These are phyloP conservation scores for Petunia secreta DNA, from an alignment of 257 asterid species.

Conservation along the genomic window DNA sequence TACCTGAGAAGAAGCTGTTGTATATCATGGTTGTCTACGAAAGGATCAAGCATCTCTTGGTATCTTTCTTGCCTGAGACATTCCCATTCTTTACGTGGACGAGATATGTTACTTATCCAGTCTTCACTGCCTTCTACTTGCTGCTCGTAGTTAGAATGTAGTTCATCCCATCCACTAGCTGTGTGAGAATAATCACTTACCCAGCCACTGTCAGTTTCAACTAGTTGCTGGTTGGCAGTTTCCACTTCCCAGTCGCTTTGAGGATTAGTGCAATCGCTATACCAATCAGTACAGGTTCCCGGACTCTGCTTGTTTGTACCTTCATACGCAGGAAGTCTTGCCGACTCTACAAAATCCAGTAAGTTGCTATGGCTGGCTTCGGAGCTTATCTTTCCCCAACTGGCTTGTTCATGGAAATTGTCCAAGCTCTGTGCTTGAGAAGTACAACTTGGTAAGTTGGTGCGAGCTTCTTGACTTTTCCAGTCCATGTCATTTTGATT, in stretches of 20 bases:
- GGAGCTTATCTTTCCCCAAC: slow-evolving; percentile 32
- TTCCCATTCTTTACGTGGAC: slow-evolving; percentile 93
- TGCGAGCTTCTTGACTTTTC: slow-evolving; percentile 22
- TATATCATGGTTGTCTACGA: slow-evolving; percentile 62
- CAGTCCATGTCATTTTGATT: slow-evolving; percentile 22
- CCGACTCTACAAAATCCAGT: slow-evolving; percentile 27
- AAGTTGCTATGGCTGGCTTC: slow-evolving; percentile 26
- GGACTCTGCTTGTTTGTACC: slow-evolving; percentile 16
- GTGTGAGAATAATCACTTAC: slow-evolving; percentile 48
- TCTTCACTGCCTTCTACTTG: slow-evolving; percentile 42
- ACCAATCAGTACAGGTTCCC: slow-evolving; percentile 31
- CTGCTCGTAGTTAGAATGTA: slow-evolving; percentile 43
- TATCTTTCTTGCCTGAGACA: slow-evolving; percentile 82
- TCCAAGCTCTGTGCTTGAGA: slow-evolving; percentile 30
- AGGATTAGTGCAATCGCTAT: slow-evolving; percentile 28
- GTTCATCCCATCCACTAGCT: slow-evolving; percentile 61
- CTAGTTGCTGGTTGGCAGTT: slow-evolving; percentile 30
- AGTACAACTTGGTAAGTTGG: slow-evolving; percentile 25
- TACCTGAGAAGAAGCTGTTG: slow-evolving; percentile 74
- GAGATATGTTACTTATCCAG: slow-evolving; percentile 79
- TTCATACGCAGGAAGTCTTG: slow-evolving; percentile 10
- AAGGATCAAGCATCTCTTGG: slow-evolving; percentile 90
- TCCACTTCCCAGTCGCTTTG: slow-evolving; percentile 34
- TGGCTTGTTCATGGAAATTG: slow-evolving; percentile 33
- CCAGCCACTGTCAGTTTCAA: slow-evolving; percentile 46